Base-by-base conservation (phyloP, 805 yeast genomes). In the Nadsonia fulvescens region DNA sequence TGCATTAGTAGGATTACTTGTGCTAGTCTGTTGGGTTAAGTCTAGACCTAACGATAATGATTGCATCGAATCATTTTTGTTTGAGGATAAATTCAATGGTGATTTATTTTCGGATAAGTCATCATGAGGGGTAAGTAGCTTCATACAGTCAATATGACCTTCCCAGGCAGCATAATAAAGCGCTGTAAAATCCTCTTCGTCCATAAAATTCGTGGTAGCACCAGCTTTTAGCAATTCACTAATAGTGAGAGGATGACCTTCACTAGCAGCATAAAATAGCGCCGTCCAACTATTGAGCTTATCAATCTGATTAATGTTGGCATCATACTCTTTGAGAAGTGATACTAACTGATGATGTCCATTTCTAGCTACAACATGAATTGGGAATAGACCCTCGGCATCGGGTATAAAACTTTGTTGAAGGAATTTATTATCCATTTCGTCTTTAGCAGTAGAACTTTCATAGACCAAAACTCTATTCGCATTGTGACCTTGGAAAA, bases 221-320 rank as follows among this genome's bases (percentile, higher is more conserved):
- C 86, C 83, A 32, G 59, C 63, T 12, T 65, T 63, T 11, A 89
- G 63, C 31, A 89, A 57, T 25, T 68, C 76, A 34, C 60, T 60
- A 0, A 91, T 75, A 3, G 89, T 69, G 22, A 60, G 52, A 4
- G 60, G 61, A 44, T 75, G 79, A 2, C 95, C 95, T 38, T 78
- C 86, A 36, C 70, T 67, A 2, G 83, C 83, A 12, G 93, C 78
- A 47, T 89, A 86, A 41, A 82, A 79, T 3, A 89, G 61, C 0
- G 96, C 93, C 0, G 94, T 71, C 95, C 96, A 89, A 39, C 74
- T 75, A 44, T 83, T 82, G 30, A 81, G 69, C 28, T 78, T 75
- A 49, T 89, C 96, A 6, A 71, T 40, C 32, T 66, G 70, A 48
- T 89, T 77, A 4, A 86, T 67, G 39, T 74, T 68, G 2, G 77